Evolutionary conservation across 345 rosid genomes (phyloP), one percentile per base, ranked within the genome.

Genomic region (Eucalyptus sp.): DNA sequence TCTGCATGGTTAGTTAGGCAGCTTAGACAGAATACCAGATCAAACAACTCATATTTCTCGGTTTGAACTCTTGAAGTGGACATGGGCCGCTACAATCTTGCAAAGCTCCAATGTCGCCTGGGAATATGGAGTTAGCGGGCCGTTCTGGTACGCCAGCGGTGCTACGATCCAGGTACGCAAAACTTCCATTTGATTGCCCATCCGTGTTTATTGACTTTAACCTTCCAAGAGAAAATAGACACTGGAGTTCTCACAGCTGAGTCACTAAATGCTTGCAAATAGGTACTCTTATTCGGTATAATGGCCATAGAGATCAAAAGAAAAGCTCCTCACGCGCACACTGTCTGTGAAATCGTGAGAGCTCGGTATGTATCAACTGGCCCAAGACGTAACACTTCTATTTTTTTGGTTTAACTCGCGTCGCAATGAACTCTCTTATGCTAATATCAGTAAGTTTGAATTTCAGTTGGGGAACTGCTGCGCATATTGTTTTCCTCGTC

Each of bases 51-150:
- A 62, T 49, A 43, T 88, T 1, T 51, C 1, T 44, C 7, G 66
- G 51, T 4, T 51, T 31, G 87, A 13, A 50, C 87, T 86, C 64
- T 20, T 86, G 83, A 71, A 97, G 99, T 97, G 99, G 99, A 97
- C 99, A 58, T 97, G 98, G 99, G 97, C 99, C 81, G 99, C 99
- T 44, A 97, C 99, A n/a, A 96, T 97, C 90, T 91, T 97, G 90
- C 99, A 97, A 91, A 97, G 99, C 92, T 97, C 99, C 20, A 97
- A 97, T 89, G 99, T 97, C 14, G 99, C 99, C 48, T 97, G 99
- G 99, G 89, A 94, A 89, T 97, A 96, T 88, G 99, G 99, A 88
- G 91, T 96, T 44, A 97, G 99, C 41, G 99, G 99, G 48, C 99
- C 99, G 4, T 97, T 97, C 90, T 97, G 99, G 99, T 97, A 97